Base-by-base conservation (phyloP, 2,329 filamentous ascomycete genomes). In the Ascomycota sp. region DNA sequence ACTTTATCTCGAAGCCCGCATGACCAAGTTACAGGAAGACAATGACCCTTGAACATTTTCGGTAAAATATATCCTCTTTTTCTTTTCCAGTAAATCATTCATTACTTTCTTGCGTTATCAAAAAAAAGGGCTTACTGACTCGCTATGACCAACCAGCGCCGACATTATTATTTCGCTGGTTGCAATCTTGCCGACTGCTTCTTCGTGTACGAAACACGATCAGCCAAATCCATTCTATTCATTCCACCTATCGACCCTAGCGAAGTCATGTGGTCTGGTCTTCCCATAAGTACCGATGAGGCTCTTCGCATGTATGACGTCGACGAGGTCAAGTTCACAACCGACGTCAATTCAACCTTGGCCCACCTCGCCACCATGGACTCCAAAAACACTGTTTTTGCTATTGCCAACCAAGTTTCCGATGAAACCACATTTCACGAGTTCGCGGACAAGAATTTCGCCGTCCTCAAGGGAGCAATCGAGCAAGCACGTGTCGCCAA, bases 101-200 rank as follows among this genome's bases (percentile, higher is more conserved):
- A 20, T 31, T 30, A 4, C 8, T 4, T n/a, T 32, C 31, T 22
- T n/a, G n/a, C n/a, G 21, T 23, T 23, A 23, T 10, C 21, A 10
- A 10, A 23, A 23, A 10, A 23, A 23, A 23, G 21, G 21, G 21
- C 7, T 10, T 23, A 23, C 7, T 23, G 7, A 7, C 7, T 11
- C 13, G n/a, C n/a, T 15, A 13, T 17, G 4, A 13, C 5, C 19
- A 83, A 81, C 39, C 85, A 94, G 55, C 79, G 85, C 37, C 75
- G 89, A 32, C 80, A 73, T 59, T 94, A 79, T 67, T 98, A 98
- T 54, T 63, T 95, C 27, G 86, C 81, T 17, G 89, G 89, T 41
- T 91, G 61, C 46, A 65, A 73, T 36, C 63, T 91, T 20, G 68
- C 85, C 34, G 83, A 94, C 52, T 76, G 76, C 43, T 74, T 75